Evolutionary conservation across 306 rosid species (phyloP), one percentile per base, ranked within the genome.

Genomic region (Rubus idaeus): DNA sequence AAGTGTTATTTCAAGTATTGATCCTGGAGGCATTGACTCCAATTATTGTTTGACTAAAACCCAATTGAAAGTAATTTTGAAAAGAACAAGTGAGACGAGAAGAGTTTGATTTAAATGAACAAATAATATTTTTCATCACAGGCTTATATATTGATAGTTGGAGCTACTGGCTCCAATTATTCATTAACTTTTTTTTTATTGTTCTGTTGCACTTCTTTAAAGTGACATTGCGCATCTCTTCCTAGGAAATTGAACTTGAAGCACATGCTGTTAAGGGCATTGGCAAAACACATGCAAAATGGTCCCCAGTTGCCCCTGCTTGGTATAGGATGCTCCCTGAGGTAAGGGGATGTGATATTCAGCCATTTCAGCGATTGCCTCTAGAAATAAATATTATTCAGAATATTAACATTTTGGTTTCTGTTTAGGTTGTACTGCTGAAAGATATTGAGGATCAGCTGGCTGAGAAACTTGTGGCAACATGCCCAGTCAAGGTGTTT

Each of bases 281-380:
- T 69, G 99, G 99, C 78, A 90, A 82, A 89, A 89, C 91, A 56
- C 99, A 95, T 73, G 97, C 99, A 80, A 95, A 95, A 80, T 95
- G 99, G 97, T 95, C 97, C 6, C 99, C 99, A 0, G 99, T 92
- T 85, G 90, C 91, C 53, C 93, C 99, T 77, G 96, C 95, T 79
- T 95, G 99, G 99, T 95, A 92, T 85, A 83, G 90, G 82, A 95
- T 95, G 99, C 97, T 95, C 79, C 99, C 99, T 0, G 98, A 93
- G 98, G 98, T 91, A 84, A 63, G 80, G 41, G 46, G 70, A 75
- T 79, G 50, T 75, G 47, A 49, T 35, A 21, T 66, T 57, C 45
- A n/a, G n/a, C n/a, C n/a, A n/a, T n/a, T 66, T 57, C 45, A 55
- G 63, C 37, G 53, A 13, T 78, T 77, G 73, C 63, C 13, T 78